Percentiles rank a stretch among this genome's conserved stretches.
phyloP scores from a whole-genome alignment of 176 grass and related monocot species.

The Cenchrus americanus region DNA sequence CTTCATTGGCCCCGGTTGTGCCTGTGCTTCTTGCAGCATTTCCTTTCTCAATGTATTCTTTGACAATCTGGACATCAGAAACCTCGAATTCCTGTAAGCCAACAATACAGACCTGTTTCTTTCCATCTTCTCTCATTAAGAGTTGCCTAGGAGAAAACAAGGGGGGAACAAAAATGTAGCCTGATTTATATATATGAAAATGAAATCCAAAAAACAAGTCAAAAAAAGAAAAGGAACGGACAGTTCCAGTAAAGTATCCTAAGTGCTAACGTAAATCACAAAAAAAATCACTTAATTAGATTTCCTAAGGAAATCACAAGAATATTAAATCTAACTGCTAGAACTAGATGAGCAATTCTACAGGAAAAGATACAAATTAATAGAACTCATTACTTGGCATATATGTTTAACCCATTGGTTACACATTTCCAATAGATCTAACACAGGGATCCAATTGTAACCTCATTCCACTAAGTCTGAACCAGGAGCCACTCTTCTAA shows the following conservation, averaged over 20 bases:
- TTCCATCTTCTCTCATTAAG: slow-evolving; percentile 98
- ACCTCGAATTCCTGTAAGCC: slow-evolving; percentile 98
- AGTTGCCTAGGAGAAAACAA: slow-evolving; percentile 69
- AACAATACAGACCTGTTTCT: slow-evolving; percentile 97
- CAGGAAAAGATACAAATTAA: neutral
- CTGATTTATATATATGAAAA: neutral
- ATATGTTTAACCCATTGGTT: neutral
- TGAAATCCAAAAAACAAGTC: neutral
- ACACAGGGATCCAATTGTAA: slow-evolving; percentile 15
- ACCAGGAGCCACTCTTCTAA: neutral
- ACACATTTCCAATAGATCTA: neutral
- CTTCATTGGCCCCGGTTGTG: slow-evolving; percentile 95
- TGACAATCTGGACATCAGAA: slow-evolving; percentile 95
- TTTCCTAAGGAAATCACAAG: slow-evolving; percentile 2
- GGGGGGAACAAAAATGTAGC: neutral
- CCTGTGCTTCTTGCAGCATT: slow-evolving; percentile 94
- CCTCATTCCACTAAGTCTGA: slow-evolving; percentile 5
- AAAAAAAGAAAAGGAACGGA: neutral
- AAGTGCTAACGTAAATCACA: neutral
- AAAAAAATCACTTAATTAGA: neutral
- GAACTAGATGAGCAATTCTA: neutral
- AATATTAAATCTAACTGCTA: slow-evolving; percentile 12
- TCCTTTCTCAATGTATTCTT: slow-evolving; percentile 99
- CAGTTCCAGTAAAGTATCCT: slow-evolving; percentile 12
- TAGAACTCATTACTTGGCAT: neutral